Evolutionary conservation across 1,284 basidiomycete species (phyloP), one percentile per base, ranked within the genome.

Genomic region (Naganishia albida): DNA sequence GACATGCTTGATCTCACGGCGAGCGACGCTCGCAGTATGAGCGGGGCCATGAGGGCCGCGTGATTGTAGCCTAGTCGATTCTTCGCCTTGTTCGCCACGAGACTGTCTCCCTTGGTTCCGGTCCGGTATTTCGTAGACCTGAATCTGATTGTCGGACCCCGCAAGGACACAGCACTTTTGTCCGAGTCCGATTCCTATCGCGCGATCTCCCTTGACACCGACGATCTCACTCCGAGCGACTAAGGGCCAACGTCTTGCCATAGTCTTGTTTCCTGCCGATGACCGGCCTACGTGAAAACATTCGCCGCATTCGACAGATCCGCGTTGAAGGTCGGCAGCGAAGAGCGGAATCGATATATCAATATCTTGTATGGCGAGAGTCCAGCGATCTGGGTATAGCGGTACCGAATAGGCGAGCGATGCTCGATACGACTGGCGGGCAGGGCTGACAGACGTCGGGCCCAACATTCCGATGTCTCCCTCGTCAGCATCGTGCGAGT

Each of bases 301-400:
- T 25, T 75, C 74, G 3, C 75, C 74, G 15, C 75, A 67, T 38
- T 60, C 51, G 13, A 73, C 69, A 28, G 16, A 54, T 23, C 49
- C 67, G 18, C 28, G 15, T 15, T 25, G 15, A 3, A 23, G 7
- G 4, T 30, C 6, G 2, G 38, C 15, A 13, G 20, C 30, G 2
- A n/a, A 15, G 2, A 53, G 42, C 13, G 40, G 50, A 0, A 71
- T 43, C 44, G 68, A 67, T 40, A 79, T 72, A 2, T 57, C 53
- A 16, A 80, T 70, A 59, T 78, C 76, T 65, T 80, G 78, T 2
- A 78, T 73, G 0, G 77, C 75, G 0, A 78, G 70, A 0, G 75
- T 79, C 78, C 78, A 80, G 10, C 77, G 75, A 2, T 73, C 52
- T 1, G 78, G 78, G 57, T 80, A 80, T 1, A 80, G 64, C 0